Evolutionary conservation across 345 rosid species (phyloP).

Genomic region (Cardiospermum halicacabum): DNA sequence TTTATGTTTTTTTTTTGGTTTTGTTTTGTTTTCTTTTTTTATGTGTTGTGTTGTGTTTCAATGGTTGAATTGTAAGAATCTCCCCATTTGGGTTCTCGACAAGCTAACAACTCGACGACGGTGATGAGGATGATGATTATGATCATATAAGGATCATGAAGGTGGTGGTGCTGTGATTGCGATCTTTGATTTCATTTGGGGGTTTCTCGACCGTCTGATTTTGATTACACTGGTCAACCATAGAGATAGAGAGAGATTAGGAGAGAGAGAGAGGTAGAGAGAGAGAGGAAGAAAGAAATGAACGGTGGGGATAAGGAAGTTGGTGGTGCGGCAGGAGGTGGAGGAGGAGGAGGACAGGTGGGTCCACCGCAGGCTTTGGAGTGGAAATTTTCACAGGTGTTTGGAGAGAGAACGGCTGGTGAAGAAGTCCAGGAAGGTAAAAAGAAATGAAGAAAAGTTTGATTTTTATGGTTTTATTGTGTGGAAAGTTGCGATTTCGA

Average conservation of each 20-base stretch:
- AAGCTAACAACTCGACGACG: background rate
- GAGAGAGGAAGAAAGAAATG: slow-evolving; percentile 29
- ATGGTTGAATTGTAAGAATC: slow-evolving; percentile 27
- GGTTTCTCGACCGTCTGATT: slow-evolving; percentile 27
- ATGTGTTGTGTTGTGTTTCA: slow-evolving; percentile 18
- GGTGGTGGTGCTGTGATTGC: slow-evolving; percentile 14
- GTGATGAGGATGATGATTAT: background rate
- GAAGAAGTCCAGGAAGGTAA: slow-evolving; percentile 89
- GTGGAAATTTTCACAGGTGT: slow-evolving; percentile 95
- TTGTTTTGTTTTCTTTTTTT: background rate
- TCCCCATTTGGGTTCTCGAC: background rate
- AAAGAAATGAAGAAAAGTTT: background rate
- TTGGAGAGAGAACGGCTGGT: slow-evolving; percentile 86
- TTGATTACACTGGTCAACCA: background rate
- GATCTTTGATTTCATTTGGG: slow-evolving; percentile 36
- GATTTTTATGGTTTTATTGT: too few relatives aligned
- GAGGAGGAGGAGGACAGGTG: slow-evolving; percentile 27
- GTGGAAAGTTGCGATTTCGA: slow-evolving; percentile 7
- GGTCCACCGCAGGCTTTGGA: slow-evolving; percentile 60
- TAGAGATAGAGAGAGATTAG: background rate
- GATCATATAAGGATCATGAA: background rate
- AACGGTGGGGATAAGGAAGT: slow-evolving; percentile 59
- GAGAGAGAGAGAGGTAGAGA: background rate
- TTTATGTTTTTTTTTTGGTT: slow-evolving; percentile 17
- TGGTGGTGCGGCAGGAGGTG: slow-evolving; percentile 11